Evolutionary conservation across 2,329 filamentous ascomycete species (phyloP).

Genomic region (Coleophoma crateriformis): DNA sequence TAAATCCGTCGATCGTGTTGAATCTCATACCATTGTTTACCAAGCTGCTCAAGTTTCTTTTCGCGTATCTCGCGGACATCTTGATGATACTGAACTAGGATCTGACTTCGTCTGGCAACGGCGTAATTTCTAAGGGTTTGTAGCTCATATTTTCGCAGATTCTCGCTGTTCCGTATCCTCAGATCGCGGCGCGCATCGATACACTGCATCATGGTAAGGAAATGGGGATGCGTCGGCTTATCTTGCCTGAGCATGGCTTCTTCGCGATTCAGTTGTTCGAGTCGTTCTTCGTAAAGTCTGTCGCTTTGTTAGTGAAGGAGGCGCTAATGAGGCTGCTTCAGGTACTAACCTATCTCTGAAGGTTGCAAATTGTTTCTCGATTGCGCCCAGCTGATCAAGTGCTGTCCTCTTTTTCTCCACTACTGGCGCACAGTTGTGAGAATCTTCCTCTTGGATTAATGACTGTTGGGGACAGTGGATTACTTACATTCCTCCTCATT

Average conservation of each 20-base stretch:
- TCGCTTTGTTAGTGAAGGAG: constrained; percentile 13
- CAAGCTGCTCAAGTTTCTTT: constrained; percentile 70
- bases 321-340: not conserved
- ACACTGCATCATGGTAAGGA: constrained; percentile 82
- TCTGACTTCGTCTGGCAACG: constrained; percentile 76
- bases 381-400: constrained; percentile 69
- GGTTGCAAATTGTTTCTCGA: constrained; percentile 84
- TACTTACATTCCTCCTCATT: constrained; percentile 61
- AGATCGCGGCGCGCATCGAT: constrained; percentile 77
- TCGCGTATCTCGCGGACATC: constrained; percentile 79
- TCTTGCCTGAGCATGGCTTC: constrained; percentile 55
- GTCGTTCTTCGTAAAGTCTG: constrained; percentile 82
- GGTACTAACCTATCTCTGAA: constrained; percentile 68
- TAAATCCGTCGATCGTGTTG: constrained; percentile 79
- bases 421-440: constrained; percentile 30
- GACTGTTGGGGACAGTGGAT: not conserved
- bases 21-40: constrained; percentile 87
- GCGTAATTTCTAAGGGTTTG: constrained; percentile 69
- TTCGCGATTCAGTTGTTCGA: constrained; percentile 72
- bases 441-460: not conserved
- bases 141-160: constrained; percentile 67
- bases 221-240: constrained; percentile 79
- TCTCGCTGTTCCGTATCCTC: constrained; percentile 70
- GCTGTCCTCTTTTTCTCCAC: constrained; percentile 75
- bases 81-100: constrained; percentile 89